Evolutionary conservation across 352 stramenopile genomes (phyloP).

Genomic region (Phytophthora pisi): DNA sequence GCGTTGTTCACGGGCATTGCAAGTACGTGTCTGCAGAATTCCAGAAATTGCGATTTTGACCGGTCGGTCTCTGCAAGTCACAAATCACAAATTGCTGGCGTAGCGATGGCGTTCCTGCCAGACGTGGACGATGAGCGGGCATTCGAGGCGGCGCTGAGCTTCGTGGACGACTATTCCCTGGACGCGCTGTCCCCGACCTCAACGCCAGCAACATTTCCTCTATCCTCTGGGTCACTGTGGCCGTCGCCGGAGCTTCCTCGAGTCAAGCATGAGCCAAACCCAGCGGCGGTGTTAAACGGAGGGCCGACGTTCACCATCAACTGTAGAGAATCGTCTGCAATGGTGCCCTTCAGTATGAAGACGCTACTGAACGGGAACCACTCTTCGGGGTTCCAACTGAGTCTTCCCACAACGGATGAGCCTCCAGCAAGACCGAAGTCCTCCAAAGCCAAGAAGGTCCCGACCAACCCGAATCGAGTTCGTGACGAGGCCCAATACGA

Average conservation of each 20-base stretch:
- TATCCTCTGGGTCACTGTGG: not conserved
- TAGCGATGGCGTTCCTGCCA: constrained; percentile 26
- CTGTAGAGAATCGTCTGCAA: constrained; percentile 14
- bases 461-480: constrained; percentile 34
- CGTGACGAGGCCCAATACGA: constrained; percentile 61
- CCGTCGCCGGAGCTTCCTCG: not conserved
- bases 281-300: not conserved
- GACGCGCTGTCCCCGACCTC: not conserved
- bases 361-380: constrained; percentile 1
- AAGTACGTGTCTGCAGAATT: too few species aligned
- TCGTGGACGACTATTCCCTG: constrained; percentile 26
- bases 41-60: not conserved
- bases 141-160: constrained; percentile 32
- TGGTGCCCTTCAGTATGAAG: constrained; percentile 27
- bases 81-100: constrained; percentile 2
- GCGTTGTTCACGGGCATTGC: constrained; percentile 2
- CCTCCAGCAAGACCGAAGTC: constrained; percentile 9
- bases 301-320: constrained; percentile 24
- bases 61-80: not conserved
- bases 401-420: constrained; percentile 13
- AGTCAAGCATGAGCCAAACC: constrained; percentile 9
- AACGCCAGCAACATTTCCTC: not conserved
- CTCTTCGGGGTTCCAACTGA: not conserved
- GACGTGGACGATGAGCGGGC: constrained; percentile 23
- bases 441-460: constrained; percentile 19